Percentiles rank a stretch among this genome's conserved stretches.
phyloP scores from a whole-genome alignment of 305 asterid species.

The Solanum hybrid region DNA sequence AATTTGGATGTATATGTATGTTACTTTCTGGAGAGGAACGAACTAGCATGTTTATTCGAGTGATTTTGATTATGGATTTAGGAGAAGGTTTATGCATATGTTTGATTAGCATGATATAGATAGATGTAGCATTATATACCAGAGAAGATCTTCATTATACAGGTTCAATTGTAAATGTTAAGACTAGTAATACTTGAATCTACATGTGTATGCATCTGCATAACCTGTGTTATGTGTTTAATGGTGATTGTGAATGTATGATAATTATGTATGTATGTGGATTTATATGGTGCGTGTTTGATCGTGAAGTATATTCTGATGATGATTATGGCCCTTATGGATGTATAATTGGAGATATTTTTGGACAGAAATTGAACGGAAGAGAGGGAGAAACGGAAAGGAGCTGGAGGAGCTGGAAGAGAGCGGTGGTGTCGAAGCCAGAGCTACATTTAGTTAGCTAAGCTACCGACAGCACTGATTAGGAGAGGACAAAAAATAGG shows the following conservation, averaged over 20 bases:
- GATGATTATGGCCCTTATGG: neutral
- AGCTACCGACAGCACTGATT: conserved; percentile 17
- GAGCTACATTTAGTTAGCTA: neutral
- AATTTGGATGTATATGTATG: neutral
- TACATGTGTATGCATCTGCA: neutral
- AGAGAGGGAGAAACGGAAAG: neutral
- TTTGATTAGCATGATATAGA: neutral
- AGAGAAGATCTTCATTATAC: neutral
- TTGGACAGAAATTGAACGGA: neutral
- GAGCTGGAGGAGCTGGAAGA: conserved; percentile 8
- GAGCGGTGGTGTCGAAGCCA: neutral
- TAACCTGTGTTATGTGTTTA: neutral
- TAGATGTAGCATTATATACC: neutral
- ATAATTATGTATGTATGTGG: neutral
- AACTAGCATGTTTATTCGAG: neutral
- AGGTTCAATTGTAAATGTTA: neutral
- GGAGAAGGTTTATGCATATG: neutral
- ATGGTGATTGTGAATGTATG: neutral
- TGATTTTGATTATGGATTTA: neutral
- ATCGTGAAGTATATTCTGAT: neutral
- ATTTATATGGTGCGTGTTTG: neutral
- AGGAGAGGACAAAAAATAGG: conserved; percentile 1
- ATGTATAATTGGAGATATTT: neutral
- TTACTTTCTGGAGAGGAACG: neutral
- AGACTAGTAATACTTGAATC: neutral